A percentile compares a stretch with the other conserved stretches of the same genome.
These are phyloP conservation scores for Rachicladosporium sp. DNA, from an alignment of 2,329 filamentous ascomycete species.

Conservation along the genomic window DNA sequence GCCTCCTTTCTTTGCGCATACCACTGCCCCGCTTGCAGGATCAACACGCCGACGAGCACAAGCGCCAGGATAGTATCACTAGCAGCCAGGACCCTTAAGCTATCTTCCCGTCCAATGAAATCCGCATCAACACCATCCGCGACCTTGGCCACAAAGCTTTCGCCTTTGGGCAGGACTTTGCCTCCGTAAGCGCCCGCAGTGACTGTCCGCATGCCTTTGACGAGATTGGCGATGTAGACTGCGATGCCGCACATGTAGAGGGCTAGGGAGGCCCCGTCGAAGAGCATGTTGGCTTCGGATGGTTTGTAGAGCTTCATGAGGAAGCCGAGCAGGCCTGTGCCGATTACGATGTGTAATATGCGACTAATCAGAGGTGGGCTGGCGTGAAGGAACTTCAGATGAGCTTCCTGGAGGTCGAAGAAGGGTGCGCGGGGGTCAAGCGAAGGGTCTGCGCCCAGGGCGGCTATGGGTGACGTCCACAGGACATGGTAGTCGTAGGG, in stretches of 20 bases:
- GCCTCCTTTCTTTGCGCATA: conserved; percentile 91
- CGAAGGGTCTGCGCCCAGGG: conserved; percentile 29
- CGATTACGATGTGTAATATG: conserved; percentile 87
- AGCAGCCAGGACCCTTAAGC: conserved; percentile 79
- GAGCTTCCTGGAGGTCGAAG: conserved; percentile 75
- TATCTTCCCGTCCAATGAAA: conserved; percentile 73
- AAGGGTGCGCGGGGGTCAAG: conserved; percentile 44
- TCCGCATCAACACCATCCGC: conserved; percentile 41
- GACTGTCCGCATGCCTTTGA: conserved; percentile 82
- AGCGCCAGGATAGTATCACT: conserved; percentile 94
- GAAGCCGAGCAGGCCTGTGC: conserved; percentile 76
- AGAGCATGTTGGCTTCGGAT: conserved; percentile 87
- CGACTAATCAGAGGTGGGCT: conserved; percentile 85
- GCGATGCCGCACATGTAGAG: conserved; percentile 76
- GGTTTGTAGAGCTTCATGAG: conserved; percentile 91
- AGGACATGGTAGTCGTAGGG: conserved; percentile 91
- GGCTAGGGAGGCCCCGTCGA: conserved; percentile 63
- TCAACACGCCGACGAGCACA: conserved; percentile 79
- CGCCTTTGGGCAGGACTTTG: conserved; percentile 25
- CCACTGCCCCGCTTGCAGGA: conserved; percentile 94
- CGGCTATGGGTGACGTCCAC: conserved; percentile 49
- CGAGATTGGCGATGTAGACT: conserved; percentile 91
- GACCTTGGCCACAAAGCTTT: conserved; percentile 21
- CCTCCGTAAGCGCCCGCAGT: conserved; percentile 56
- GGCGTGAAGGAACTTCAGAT: conserved; percentile 82